phyloP scores from a whole-genome alignment of 2,329 filamentous ascomycete genomes.

The Dactylellina leptospora region DNA sequence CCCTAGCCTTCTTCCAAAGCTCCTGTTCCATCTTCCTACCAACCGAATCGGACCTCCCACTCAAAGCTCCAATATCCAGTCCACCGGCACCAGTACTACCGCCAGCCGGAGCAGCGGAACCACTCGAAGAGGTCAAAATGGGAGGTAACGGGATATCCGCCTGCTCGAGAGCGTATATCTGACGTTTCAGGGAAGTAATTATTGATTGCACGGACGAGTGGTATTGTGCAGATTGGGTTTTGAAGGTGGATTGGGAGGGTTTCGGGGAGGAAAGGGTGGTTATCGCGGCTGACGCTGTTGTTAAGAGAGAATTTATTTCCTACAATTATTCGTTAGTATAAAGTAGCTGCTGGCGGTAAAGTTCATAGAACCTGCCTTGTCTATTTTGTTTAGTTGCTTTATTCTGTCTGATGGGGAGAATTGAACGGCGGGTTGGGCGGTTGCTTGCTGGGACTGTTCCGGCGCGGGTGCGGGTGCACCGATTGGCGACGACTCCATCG shows the following conservation, averaged over 20 bases:
- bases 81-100: constrained; percentile 6
- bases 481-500: constrained; percentile 37
- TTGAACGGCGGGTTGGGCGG: constrained; percentile 27
- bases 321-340: constrained; percentile 5
- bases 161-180: constrained; percentile 47
- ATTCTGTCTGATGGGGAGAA: constrained; percentile 49
- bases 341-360: neutral
- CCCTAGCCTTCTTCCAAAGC: constrained; percentile 37
- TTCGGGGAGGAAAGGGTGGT: constrained; percentile 31
- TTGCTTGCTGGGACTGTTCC: constrained; percentile 11
- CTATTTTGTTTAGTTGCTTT: constrained; percentile 52
- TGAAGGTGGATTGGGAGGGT: constrained; percentile 42
- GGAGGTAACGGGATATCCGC: constrained; percentile 47
- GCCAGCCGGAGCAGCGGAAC: constrained; percentile 9
- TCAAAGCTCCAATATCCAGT: constrained; percentile 44
- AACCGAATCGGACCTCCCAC: constrained; percentile 40
- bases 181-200: constrained; percentile 31
- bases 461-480: constrained; percentile 10
- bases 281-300: constrained; percentile 54
- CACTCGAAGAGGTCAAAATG: constrained; percentile 28
- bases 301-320: constrained; percentile 49
- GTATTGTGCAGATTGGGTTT: constrained; percentile 33
- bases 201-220: constrained; percentile 44
- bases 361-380: constrained; percentile 35
- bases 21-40: constrained; percentile 47